Conservation (phyloP, 2,329 filamentous ascomycete genomes). For the Waltergamsia citrina region DNA sequence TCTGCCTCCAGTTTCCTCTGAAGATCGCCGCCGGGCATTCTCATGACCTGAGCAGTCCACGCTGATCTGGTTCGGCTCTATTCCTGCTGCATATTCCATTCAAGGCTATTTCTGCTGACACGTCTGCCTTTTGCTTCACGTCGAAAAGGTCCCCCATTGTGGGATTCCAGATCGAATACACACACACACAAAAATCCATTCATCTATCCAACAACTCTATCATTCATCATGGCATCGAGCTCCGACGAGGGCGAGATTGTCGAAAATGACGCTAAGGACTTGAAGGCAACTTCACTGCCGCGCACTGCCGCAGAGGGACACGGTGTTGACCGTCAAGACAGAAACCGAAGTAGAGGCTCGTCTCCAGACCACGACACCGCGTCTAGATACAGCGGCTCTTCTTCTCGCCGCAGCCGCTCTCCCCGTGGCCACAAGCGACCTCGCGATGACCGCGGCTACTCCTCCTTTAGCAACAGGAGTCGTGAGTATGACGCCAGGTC, state of each 20-base stretch:
- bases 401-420: constrained; percentile 42
- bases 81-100: constrained; percentile 18
- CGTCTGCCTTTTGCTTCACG: constrained; percentile 12
- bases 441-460: constrained; percentile 51
- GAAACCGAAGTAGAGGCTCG: constrained; percentile 56
- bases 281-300: constrained; percentile 84
- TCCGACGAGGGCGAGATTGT: constrained; percentile 84
- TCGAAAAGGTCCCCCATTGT: constrained; percentile 12
- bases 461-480: constrained; percentile 35
- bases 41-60: constrained; percentile 23
- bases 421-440: constrained; percentile 59
- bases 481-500: constrained; percentile 43
- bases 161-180: constrained; percentile 7
- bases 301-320: constrained; percentile 53
- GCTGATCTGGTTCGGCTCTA: constrained; percentile 33
- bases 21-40: too few species aligned
- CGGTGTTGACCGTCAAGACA: constrained; percentile 89
- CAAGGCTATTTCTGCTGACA: constrained; percentile 24
- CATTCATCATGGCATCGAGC: constrained; percentile 37
- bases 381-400: constrained; percentile 29
- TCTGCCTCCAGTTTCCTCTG: too few species aligned
- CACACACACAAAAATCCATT: neutral
- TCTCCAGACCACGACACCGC: constrained; percentile 43
- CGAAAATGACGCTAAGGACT: constrained; percentile 54
- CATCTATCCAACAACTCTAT: neutral